phyloP scores from a whole-genome alignment of 805 yeast species.

The Metschnikowia hibisci region DNA sequence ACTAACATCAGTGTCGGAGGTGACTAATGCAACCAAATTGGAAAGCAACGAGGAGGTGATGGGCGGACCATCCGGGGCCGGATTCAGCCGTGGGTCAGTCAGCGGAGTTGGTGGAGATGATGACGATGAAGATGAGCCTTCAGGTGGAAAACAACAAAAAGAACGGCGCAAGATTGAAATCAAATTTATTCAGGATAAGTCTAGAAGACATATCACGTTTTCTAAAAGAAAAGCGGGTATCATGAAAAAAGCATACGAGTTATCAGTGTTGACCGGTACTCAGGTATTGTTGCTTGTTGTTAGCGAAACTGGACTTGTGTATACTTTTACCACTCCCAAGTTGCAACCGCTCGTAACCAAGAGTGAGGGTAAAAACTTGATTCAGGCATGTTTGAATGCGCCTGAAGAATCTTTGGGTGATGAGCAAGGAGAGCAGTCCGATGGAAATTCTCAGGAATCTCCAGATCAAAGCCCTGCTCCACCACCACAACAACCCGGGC shows the following conservation, averaged over 20 bases:
- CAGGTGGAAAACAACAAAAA: conserved; percentile 47
- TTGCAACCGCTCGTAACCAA: conserved; percentile 96
- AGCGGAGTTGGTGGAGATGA: conserved; percentile 39
- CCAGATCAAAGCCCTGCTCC: conserved; percentile 41
- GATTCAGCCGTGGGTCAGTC: conserved; percentile 21
- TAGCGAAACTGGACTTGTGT: conserved; percentile 96
- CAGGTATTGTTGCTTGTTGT: conserved; percentile 93
- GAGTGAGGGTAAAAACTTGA: conserved; percentile 93
- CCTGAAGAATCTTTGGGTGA: conserved; percentile 80
- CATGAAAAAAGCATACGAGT: conserved; percentile 99
- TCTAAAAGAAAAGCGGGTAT: conserved; percentile 98
- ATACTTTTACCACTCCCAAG: conserved; percentile 98
- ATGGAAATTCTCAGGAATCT: conserved; percentile 41
- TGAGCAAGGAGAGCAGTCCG: conserved; percentile 55
- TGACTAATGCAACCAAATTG: conserved; percentile 35
- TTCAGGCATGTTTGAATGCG: conserved; percentile 95
- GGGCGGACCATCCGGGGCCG: conserved; percentile 23
- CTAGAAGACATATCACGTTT: conserved; percentile 96
- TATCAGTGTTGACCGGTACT: conserved; percentile 94
- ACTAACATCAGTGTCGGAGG: conserved; percentile 35
- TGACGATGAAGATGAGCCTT: conserved; percentile 49
- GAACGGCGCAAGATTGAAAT: conserved; percentile 89
- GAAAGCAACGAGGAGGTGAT: conserved; percentile 27
- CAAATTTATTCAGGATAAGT: conserved; percentile 94
- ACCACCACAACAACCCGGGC: conserved; percentile 21